These are phyloP conservation scores for Aspergillus oerlinghausenensis DNA, from an alignment of 2,329 filamentous ascomycete species.

Conservation along the genomic window DNA sequence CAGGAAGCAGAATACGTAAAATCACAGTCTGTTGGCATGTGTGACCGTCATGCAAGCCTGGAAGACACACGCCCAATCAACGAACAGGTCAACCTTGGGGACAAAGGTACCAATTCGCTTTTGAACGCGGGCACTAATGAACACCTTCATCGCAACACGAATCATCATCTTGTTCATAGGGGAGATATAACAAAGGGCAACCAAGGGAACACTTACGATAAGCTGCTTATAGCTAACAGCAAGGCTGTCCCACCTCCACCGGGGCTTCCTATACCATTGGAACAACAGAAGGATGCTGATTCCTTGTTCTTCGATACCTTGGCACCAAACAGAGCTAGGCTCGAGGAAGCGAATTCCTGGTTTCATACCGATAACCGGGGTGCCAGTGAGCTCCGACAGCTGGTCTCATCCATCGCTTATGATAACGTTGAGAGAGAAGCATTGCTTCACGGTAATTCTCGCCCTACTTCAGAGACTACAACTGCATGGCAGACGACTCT, in stretches of 20 bases:
- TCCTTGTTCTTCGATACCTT: neutral
- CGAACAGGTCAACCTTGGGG: neutral
- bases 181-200: neutral
- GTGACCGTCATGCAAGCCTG: neutral
- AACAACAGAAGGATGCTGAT: neutral
- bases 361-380: conserved; percentile 19
- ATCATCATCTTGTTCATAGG: neutral
- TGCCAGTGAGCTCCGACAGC: conserved; percentile 13
- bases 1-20: neutral
- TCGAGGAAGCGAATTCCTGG: conserved; percentile 19
- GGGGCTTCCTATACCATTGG: conserved; percentile 11
- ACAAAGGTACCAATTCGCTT: neutral
- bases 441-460: neutral
- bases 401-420: conserved; percentile 15
- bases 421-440: conserved; percentile 11
- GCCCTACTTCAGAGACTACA: conserved; percentile 2
- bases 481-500: conserved; percentile 13
- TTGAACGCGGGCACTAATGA: neutral
- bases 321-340: neutral
- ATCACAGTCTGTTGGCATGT: neutral
- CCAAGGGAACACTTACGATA: neutral
- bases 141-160: neutral
- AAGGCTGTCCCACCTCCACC: conserved; percentile 11
- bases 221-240: neutral
- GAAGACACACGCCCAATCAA: neutral